Evolutionary conservation across 768 basidiomycete genomes (phyloP).

Genomic region (Chiua virens): DNA sequence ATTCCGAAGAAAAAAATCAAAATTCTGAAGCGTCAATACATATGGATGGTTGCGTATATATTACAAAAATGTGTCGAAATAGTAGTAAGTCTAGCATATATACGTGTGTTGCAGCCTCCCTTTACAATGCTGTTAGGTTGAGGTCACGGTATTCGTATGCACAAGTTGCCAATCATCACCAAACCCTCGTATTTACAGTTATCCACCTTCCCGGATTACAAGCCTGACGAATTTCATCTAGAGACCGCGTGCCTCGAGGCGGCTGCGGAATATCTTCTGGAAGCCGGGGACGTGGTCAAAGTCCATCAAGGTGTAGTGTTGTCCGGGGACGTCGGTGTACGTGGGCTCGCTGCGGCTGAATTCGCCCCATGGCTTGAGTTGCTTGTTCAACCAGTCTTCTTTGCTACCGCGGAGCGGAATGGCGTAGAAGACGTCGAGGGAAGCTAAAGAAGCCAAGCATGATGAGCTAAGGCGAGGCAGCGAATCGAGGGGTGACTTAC

Average conservation of each 20-base stretch:
- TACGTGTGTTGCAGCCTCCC: no score
- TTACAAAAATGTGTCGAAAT: no score
- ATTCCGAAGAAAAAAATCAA: no score
- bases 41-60: no score
- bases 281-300: conserved; percentile 31
- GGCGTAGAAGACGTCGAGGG: conserved; percentile 28
- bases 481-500: conserved; percentile 15
- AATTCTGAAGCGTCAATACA: no score
- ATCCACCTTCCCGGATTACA: neutral
- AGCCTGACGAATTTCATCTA: neutral
- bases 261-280: conserved; percentile 29
- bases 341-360: conserved; percentile 24
- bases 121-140: no score
- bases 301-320: conserved; percentile 33
- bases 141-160: no score
- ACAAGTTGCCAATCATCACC: no score
- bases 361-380: conserved; percentile 26
- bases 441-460: conserved; percentile 2
- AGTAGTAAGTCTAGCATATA: no score
- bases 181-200: no score
- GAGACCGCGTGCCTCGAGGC: conserved; percentile 27
- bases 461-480: neutral
- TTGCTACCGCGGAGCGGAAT: conserved; percentile 29
- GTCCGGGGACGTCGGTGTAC: conserved; percentile 28
- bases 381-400: conserved; percentile 29